Percentiles rank a stretch among this genome's conserved stretches.
phyloP scores from a whole-genome alignment of 2,329 filamentous ascomycete genomes.

The Alternaria arbusti region DNA sequence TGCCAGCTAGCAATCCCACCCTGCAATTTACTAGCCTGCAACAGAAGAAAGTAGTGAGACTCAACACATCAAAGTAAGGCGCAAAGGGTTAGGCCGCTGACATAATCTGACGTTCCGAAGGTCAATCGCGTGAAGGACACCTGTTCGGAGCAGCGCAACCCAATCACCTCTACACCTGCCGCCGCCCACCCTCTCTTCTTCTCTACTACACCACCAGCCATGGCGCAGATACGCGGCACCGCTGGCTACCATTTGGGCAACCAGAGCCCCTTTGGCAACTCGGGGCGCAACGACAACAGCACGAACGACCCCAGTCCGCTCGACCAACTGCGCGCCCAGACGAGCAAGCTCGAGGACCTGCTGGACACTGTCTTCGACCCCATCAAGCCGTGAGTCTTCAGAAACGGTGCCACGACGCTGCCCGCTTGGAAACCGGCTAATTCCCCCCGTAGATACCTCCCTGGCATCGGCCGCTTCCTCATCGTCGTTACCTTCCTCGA shows the following conservation, averaged over 20 bases:
- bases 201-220: conserved; percentile 42
- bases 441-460: conserved; percentile 74
- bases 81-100: conserved; percentile 21
- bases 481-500: conserved; percentile 99
- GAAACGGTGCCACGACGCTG: background rate
- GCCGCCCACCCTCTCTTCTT: conserved; percentile 20
- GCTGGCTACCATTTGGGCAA: conserved; percentile 84
- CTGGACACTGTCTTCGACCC: conserved; percentile 88
- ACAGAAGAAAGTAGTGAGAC: conserved; percentile 11
- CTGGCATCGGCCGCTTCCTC: conserved; percentile 92
- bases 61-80: conserved; percentile 7
- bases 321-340: conserved; percentile 90
- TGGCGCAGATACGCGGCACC: conserved; percentile 67
- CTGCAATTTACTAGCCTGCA: conserved; percentile 14
- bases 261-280: conserved; percentile 73
- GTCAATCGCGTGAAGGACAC: conserved; percentile 17
- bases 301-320: conserved; percentile 76
- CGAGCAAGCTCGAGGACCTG: conserved; percentile 96
- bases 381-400: conserved; percentile 81
- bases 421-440: conserved; percentile 26
- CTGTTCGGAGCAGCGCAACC: conserved; percentile 36
- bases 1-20: background rate
- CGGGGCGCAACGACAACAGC: conserved; percentile 61
- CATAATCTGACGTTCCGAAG: conserved; percentile 21
- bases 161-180: conserved; percentile 33